Conservation (phyloP, 345 rosid species). For the Citrus inodora region DNA sequence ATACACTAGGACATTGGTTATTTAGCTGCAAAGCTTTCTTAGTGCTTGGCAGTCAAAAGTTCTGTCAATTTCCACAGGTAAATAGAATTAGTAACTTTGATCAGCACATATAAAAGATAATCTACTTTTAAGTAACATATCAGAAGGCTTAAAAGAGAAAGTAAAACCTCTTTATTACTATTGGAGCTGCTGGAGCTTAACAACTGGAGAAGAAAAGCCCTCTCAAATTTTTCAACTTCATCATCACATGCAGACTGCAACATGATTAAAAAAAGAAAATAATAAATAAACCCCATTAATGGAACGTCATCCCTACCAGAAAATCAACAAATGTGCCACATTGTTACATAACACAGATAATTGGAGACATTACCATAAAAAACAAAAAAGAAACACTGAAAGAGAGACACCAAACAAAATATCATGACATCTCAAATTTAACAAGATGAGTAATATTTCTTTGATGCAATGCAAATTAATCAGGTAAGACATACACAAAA, state of each 20-base stretch:
- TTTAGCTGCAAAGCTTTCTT: background rate
- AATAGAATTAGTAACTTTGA: background rate
- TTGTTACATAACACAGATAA: background rate
- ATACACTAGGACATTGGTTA: background rate
- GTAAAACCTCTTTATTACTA: conserved; percentile 59
- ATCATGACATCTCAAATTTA: background rate
- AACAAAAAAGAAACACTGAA: background rate
- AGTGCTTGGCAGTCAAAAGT: background rate
- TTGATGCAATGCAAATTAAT: background rate
- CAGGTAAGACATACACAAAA: background rate
- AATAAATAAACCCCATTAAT: background rate
- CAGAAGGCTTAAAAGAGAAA: background rate
- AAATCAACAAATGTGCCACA: background rate
- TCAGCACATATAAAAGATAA: background rate
- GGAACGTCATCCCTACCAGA: background rate
- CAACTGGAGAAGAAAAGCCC: conserved; percentile 79
- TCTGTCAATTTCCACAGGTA: background rate
- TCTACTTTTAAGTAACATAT: background rate
- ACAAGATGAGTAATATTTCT: background rate
- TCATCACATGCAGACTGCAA: conserved; percentile 78
- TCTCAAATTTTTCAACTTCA: conserved; percentile 64
- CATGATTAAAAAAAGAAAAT: conserved; percentile 8
- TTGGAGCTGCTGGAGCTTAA: conserved; percentile 47
- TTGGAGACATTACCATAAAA: background rate
- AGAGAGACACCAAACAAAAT: background rate